phyloP scores from a whole-genome alignment of 345 rosid genomes.

The Diplotaxis tenuifolia region DNA sequence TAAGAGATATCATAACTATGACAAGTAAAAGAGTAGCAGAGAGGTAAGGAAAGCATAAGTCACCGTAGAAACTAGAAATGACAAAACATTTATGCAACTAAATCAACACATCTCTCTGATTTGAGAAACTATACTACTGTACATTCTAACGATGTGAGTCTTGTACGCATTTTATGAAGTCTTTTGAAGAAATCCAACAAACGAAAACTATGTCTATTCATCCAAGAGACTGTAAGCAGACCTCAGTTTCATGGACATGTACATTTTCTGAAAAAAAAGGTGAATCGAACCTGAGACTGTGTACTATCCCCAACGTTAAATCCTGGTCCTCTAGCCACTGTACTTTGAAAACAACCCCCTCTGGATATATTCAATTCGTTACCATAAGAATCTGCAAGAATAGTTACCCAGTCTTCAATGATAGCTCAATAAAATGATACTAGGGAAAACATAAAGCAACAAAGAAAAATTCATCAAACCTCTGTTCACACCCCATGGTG shows the following conservation, averaged over 20 bases:
- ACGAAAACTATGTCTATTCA: background rate
- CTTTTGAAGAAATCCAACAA: background rate
- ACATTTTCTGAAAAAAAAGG: background rate
- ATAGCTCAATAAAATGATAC: background rate
- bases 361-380: constrained; percentile 21
- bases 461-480: constrained; percentile 28
- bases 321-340: no score
- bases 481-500: constrained; percentile 35
- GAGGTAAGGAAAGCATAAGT: no score
- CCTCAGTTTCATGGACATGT: background rate
- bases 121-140: background rate
- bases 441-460: constrained; percentile 12
- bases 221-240: background rate
- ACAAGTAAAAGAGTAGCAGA: constrained; percentile 15
- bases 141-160: background rate
- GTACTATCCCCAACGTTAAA: constrained; percentile 23
- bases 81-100: background rate
- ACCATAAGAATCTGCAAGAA: constrained; percentile 45
- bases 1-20: no score
- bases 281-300: constrained; percentile 45
- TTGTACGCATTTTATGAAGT: background rate
- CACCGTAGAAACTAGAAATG: background rate
- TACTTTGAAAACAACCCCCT: constrained; percentile 31
- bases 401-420: background rate
- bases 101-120: constrained; percentile 1